phyloP scores from a whole-genome alignment of 106 monocot species.

The Dendrobium huoshanense region DNA sequence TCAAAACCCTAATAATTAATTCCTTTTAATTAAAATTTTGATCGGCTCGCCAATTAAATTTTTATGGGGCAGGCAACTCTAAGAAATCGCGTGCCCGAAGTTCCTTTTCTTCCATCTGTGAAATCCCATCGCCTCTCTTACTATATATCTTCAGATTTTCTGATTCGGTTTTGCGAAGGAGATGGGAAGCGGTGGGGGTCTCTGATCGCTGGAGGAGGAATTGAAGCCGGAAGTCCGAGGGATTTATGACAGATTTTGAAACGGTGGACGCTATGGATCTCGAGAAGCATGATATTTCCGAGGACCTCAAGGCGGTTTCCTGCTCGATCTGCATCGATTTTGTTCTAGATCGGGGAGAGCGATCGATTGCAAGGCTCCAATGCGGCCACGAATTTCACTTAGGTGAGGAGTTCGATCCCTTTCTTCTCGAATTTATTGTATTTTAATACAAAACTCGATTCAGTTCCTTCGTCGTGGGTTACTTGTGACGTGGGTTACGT shows the following conservation, averaged over 20 bases:
- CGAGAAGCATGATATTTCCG: constrained; percentile 1
- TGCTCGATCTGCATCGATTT: constrained; percentile 62
- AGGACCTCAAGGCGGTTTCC: constrained; percentile 10
- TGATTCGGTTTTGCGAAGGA: neutral
- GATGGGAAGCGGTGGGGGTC: neutral
- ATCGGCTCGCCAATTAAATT: too few species aligned
- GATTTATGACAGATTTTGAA: constrained; percentile 17
- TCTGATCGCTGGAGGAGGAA: neutral
- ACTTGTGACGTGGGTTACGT: neutral
- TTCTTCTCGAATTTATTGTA: neutral
- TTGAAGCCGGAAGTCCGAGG: neutral
- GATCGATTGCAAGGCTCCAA: constrained; percentile 52
- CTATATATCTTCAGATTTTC: neutral
- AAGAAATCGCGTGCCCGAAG: too few species aligned
- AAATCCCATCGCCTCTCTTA: too few species aligned
- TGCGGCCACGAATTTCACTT: constrained; percentile 67
- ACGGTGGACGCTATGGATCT: constrained; percentile 29
- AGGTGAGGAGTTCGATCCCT: constrained; percentile 17
- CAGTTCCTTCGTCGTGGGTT: neutral
- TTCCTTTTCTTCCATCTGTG: too few species aligned
- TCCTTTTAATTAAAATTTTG: too few species aligned
- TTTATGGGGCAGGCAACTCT: too few species aligned
- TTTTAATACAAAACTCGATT: neutral
- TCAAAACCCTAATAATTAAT: too few species aligned
- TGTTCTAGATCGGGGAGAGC: constrained; percentile 23